A percentile compares a stretch with the other conserved stretches of the same genome.
These are phyloP conservation scores for Yamadazyma trypodendri DNA, from an alignment of 1,139 yeast species.

Conservation along the genomic window DNA sequence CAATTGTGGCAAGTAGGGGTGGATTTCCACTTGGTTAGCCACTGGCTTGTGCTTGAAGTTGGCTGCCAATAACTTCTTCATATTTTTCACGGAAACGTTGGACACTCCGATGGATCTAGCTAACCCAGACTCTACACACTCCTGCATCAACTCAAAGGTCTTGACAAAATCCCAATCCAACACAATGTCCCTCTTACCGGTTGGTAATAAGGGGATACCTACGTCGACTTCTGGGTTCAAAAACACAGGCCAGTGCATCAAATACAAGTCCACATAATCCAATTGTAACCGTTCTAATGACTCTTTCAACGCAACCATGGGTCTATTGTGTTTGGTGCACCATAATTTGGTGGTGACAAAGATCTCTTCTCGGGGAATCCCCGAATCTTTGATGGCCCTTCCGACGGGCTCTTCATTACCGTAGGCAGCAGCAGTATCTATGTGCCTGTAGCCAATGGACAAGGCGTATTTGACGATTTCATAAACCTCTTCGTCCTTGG, in stretches of 20 bases:
- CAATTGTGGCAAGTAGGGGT: conserved; percentile 57
- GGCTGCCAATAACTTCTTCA: conserved; percentile 42
- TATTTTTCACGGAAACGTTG: conserved; percentile 48
- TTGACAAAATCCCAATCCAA: conserved; percentile 51
- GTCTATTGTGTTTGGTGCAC: conserved; percentile 63
- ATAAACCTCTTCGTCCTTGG: conserved; percentile 30
- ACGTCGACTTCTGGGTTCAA: conserved; percentile 1
- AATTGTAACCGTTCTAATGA: conserved; percentile 67
- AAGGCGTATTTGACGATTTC: conserved; percentile 32
- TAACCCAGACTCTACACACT: conserved; percentile 15
- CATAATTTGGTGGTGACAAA: conserved; percentile 63
- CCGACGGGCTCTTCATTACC: conserved; percentile 52
- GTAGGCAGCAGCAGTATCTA: conserved; percentile 46
- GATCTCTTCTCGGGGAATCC: conserved; percentile 26
- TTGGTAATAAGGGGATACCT: conserved; percentile 20
- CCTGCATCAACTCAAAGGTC: conserved; percentile 66
- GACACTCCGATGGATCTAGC: conserved; percentile 59
- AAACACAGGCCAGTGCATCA: conserved; percentile 77
- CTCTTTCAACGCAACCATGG: conserved; percentile 52
- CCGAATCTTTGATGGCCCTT: conserved; percentile 38
- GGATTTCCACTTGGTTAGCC: conserved; percentile 49
- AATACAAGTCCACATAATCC: conserved; percentile 79
- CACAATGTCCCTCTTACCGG: conserved; percentile 24
- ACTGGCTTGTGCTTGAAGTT: conserved; percentile 44
- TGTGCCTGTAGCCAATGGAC: conserved; percentile 66